Base-by-base conservation (phyloP, 352 stramenopile genomes). In the Thraustotheca clavata region DNA sequence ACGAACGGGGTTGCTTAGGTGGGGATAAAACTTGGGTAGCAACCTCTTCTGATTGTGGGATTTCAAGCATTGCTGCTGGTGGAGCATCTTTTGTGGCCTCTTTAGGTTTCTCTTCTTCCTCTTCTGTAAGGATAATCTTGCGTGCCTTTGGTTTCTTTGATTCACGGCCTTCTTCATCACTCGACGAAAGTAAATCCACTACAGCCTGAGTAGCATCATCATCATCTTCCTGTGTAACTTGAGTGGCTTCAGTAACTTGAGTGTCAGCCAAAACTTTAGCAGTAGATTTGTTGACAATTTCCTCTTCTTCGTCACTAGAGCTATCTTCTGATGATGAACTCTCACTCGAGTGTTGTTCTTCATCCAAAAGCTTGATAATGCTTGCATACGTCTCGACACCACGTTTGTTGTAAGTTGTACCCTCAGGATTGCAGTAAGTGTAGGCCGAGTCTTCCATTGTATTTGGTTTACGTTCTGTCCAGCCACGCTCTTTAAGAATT, bases 291-390 rank as follows among this genome's bases (percentile, higher is more conserved):
- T n/a, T n/a, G n/a, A n/a, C n/a, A n/a, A n/a, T n/a, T n/a, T n/a
- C n/a, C n/a, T n/a, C n/a, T n/a, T 59, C 55, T 18, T 60, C 50
- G 50, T 49, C 39, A 46, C 43, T 52, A 11, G 43, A 52, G 24
- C 24, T 35, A 31, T 52, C 43, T 24, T 52, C 43, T 24, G 14
- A 18, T 18, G 16, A 18, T 20, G 38, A 43, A 20, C 38, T 43
- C 16, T 49, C 55, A 8, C 55, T 62, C 8, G 55, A 62, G 38
- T 55, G 32, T 18, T 65, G 9, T 9, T 36, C 12, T 20, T 52
- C 38, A 24, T 27, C 16, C 20, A 65, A 31, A 14, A 65, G n/a
- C 18, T 31, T 22, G 3, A 54, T 32, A 3, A 65, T 9, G 16
- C 57, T 14, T 9, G 43, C 38, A n/a, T 48, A 49, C 29, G 32